These are phyloP conservation scores for Debaryomyces coudertii DNA, from an alignment of 1,139 yeast genomes.

Conservation along the genomic window DNA sequence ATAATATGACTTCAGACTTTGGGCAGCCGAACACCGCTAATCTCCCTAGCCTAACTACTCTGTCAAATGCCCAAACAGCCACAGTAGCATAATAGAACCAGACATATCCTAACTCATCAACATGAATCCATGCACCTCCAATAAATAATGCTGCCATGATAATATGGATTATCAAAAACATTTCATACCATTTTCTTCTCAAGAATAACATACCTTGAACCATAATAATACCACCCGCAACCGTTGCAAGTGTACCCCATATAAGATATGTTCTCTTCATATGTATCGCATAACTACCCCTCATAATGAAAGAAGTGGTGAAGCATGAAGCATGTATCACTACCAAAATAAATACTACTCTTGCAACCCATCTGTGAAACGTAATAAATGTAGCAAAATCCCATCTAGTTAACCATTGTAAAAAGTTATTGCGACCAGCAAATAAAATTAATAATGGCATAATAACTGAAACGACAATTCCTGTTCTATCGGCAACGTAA, in stretches of 20 bases:
- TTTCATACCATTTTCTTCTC: conserved; percentile 48
- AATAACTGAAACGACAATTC: conserved; percentile 32
- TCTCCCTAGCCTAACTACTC: conserved; percentile 40
- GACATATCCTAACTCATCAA: conserved; percentile 42
- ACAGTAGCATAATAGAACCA: conserved; percentile 34
- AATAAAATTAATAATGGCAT: conserved; percentile 41
- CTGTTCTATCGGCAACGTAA: conserved; percentile 37
- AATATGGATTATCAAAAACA: conserved; percentile 45
- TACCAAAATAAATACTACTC: conserved; percentile 32
- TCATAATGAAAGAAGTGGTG: conserved; percentile 20
- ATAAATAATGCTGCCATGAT: conserved; percentile 43
- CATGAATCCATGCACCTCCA: conserved; percentile 48
- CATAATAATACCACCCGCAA: conserved; percentile 33
- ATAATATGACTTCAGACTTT: conserved; percentile 34
- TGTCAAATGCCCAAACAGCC: conserved; percentile 50
- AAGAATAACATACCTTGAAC: conserved; percentile 42
- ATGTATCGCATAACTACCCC: conserved; percentile 16
- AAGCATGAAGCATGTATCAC: conserved; percentile 45
- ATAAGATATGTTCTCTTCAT: conserved; percentile 26
- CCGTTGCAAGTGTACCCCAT: conserved; percentile 37
- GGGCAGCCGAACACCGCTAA: conserved; percentile 44
- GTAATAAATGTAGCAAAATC: conserved; percentile 38
- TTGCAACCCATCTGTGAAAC: conserved; percentile 44
- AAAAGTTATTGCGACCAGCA: conserved; percentile 49
- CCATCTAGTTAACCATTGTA: conserved; percentile 47